phyloP scores from a whole-genome alignment of 1,139 yeast genomes.

The Lodderomyces oxycetoniae region DNA sequence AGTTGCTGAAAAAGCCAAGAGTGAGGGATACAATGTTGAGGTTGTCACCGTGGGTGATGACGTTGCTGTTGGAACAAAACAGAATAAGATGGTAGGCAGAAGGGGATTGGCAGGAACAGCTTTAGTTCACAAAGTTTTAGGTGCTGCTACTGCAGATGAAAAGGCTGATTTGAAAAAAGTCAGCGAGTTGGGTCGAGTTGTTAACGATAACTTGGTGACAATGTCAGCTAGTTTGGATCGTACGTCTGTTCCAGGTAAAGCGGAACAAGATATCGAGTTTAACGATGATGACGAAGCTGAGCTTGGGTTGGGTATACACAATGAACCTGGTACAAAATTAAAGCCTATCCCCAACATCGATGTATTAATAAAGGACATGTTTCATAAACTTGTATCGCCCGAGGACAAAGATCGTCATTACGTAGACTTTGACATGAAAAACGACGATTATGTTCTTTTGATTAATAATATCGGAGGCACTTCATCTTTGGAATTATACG shows the following conservation, averaged over 20 bases:
- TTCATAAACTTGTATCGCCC: conserved; percentile 47
- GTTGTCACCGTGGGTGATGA: conserved; percentile 80
- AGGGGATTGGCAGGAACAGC: conserved; percentile 92
- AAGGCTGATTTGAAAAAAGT: conserved; percentile 38
- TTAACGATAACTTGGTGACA: conserved; percentile 68
- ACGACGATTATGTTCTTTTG: conserved; percentile 64
- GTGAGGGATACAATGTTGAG: conserved; percentile 66
- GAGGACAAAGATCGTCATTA: conserved; percentile 66
- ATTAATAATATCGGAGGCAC: conserved; percentile 85
- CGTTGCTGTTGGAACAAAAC: conserved; percentile 83
- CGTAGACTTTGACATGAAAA: conserved; percentile 50
- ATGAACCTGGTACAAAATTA: conserved; percentile 80
- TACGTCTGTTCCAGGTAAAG: conserved; percentile 82
- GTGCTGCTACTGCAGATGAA: conserved; percentile 53
- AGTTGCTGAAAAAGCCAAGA: conserved; percentile 82
- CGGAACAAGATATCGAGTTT: conserved; percentile 42
- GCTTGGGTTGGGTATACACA: conserved; percentile 93
- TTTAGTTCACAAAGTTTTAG: conserved; percentile 77
- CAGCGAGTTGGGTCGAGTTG: conserved; percentile 60
- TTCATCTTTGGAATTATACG: conserved; percentile 67
- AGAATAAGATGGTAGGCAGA: conserved; percentile 88
- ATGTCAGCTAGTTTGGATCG: conserved; percentile 88
- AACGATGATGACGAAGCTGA: conserved; percentile 61
- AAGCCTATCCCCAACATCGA: conserved; percentile 69
- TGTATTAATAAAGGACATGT: conserved; percentile 50